These are phyloP conservation scores for Phaeodactylum tricornutum DNA, from an alignment of 108 stramenopile genomes.

Conservation along the genomic window DNA sequence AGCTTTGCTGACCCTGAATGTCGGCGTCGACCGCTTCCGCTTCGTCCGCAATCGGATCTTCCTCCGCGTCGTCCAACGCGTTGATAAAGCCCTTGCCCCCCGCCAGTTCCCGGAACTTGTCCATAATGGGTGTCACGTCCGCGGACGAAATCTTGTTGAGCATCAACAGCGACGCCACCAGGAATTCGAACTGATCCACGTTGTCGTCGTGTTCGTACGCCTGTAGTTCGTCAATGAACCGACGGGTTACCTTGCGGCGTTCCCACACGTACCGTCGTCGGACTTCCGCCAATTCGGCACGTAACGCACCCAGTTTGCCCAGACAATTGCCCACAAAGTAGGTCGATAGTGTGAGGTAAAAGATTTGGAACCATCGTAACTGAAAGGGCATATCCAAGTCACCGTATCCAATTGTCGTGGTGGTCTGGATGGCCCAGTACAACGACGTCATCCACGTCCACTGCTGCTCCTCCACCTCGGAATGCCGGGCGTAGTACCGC, in stretches of 20 bases:
- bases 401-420: constrained; percentile 24
- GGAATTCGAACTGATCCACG: constrained; percentile 45
- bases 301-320: constrained; percentile 20
- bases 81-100: constrained; percentile 22
- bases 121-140: constrained; percentile 39
- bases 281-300: constrained; percentile 15
- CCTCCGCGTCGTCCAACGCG: background rate
- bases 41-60: background rate
- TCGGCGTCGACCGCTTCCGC: too few relatives aligned
- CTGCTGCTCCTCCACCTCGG: constrained; percentile 10
- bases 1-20: too few relatives aligned
- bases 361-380: constrained; percentile 33
- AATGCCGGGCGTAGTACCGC: constrained; percentile 8
- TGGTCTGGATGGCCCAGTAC: constrained; percentile 38
- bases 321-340: constrained; percentile 28
- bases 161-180: constrained; percentile 36
- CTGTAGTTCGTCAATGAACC: constrained; percentile 24
- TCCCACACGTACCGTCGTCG: constrained; percentile 32
- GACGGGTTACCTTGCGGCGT: constrained; percentile 27
- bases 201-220: constrained; percentile 19
- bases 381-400: constrained; percentile 33
- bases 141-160: constrained; percentile 26
- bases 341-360: constrained; percentile 34
- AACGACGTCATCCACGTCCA: constrained; percentile 44
- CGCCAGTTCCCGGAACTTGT: constrained; percentile 37